These are phyloP conservation scores for Ogataea ramenticola DNA, from an alignment of 805 yeast species.

Conservation along the genomic window DNA sequence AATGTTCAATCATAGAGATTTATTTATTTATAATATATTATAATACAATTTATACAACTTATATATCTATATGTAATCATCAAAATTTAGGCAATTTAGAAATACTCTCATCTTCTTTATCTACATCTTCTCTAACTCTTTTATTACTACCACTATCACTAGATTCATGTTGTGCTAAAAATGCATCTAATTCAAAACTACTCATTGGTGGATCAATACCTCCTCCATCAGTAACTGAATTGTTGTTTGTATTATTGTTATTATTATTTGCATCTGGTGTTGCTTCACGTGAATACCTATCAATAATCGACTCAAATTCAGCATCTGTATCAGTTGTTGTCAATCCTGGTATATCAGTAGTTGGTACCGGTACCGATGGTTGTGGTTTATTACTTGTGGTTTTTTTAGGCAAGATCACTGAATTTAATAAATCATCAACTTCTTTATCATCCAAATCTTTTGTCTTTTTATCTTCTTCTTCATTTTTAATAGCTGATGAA, in stretches of 20 bases:
- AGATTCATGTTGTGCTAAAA: constrained; percentile 15
- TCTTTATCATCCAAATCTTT: background rate
- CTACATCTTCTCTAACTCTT: constrained; percentile 2
- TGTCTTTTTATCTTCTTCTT: background rate
- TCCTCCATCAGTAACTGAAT: constrained; percentile 1
- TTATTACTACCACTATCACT: constrained; percentile 1
- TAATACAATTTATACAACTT: no score
- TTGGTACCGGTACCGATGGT: no score
- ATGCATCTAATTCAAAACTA: constrained; percentile 10
- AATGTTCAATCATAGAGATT: constrained; percentile 50
- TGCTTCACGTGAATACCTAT: constrained; percentile 9
- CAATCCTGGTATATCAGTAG: background rate
- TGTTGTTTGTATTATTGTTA: constrained; percentile 1
- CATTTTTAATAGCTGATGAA: background rate
- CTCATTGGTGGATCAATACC: constrained; percentile 4
- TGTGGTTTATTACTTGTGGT: background rate
- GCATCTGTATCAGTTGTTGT: constrained; percentile 2
- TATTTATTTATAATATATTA: no score
- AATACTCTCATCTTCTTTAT: background rate
- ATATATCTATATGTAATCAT: constrained; percentile 1
- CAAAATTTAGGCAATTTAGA: background rate
- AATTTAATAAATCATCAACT: background rate
- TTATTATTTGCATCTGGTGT: constrained; percentile 5
- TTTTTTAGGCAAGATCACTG: background rate
- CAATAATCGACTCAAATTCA: constrained; percentile 11